Base-by-base conservation (phyloP, 371 early-diverging fungal species). In the Mucor saturninus region DNA sequence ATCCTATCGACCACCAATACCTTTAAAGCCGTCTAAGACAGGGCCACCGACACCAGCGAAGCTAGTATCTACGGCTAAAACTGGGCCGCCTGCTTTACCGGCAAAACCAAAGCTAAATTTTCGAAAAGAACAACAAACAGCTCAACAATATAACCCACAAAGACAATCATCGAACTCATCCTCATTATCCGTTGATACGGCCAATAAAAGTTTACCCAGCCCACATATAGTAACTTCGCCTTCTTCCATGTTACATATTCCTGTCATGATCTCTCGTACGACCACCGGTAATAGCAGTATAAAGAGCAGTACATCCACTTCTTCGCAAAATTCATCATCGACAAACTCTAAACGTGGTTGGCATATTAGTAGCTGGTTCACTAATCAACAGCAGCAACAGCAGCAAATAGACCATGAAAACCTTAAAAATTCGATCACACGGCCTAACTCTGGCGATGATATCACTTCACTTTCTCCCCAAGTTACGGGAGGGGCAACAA, bases 251-350 rank as follows among this genome's bases (percentile, higher is more conserved):
- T 50, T 60, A 21, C 54, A 65, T 29, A 61, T 70, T 13, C 68
- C 72, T 9, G 31, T 42, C 15, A 50, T 69, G 48, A 42, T 72
- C 15, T 58, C 68, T 9, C 64, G 72, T 5, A 68, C 69, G 42
- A 56, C 61, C 2, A 72, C 72, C 2, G 72, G 72, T 3, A 68
- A 72, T 10, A 65, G 68, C 8, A 68, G 68, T 50, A 55, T 65
- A 9, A 43, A 59, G 7, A 70, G 66, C n/a, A 62, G 63, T 14
- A 59, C 63, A 11, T 68, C 69, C 10, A 68, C 72, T 4, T 61
- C 62, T 11, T 68, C 69, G 1, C 72, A 72, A 59, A 56, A 43
- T 49, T 68, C 69, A 4, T 37, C 43, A 6, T 66, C 61, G 0
- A 52, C 61, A 26, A 42, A 51, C 35, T 64, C 64, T 11, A 69